Evolutionary conservation across 176 grass and related monocot genomes (phyloP).

Genomic region (Bonia amplexicaulis): DNA sequence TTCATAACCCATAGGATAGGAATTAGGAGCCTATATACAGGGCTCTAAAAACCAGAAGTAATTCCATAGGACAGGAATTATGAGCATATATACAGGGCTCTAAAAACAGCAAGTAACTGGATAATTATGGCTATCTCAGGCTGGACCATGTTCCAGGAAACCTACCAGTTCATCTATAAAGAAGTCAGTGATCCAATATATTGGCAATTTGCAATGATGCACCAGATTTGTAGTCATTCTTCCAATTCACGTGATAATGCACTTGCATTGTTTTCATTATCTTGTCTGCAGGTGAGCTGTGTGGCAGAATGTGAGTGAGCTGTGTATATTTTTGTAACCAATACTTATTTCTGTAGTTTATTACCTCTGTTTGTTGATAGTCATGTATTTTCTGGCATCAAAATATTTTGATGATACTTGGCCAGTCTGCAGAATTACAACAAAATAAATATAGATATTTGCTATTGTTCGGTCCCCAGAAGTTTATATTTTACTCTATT

Average conservation of each 20-base stretch:
- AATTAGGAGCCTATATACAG: neutral
- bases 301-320: neutral
- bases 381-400: neutral
- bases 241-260: neutral
- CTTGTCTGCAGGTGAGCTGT: neutral
- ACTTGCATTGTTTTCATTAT: neutral
- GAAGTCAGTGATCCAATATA: neutral
- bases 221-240: neutral
- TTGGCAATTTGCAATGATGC: neutral
- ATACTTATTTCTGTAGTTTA: neutral
- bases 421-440: neutral
- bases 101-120: neutral
- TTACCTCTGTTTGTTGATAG: neutral
- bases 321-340: neutral
- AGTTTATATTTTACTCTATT: neutral
- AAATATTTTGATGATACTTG: neutral
- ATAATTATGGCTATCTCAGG: neutral
- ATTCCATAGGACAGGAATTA: neutral
- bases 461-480: neutral
- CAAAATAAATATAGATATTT: neutral
- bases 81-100: neutral
- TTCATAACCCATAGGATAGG: neutral
- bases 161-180: neutral
- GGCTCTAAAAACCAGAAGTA: neutral
- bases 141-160: neutral